Conservation (phyloP, 495 filamentous ascomycete species). For the Letharia lupina region DNA sequence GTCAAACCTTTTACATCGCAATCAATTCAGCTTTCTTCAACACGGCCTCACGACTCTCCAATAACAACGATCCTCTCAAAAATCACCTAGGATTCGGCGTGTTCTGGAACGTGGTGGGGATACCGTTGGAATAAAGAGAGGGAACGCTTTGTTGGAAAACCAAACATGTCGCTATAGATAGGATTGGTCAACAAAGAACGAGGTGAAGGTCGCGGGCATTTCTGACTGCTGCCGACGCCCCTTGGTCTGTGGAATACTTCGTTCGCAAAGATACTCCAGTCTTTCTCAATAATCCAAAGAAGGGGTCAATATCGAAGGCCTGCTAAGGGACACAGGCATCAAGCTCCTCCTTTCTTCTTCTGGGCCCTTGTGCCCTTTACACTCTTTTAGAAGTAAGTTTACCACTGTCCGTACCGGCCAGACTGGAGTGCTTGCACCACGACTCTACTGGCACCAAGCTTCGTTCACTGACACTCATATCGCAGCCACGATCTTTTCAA, state of each 20-base stretch:
- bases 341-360: constrained; percentile 17
- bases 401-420: neutral
- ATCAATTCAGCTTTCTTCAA: neutral
- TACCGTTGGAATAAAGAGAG: constrained; percentile 5
- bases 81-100: neutral
- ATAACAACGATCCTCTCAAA: neutral
- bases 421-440: neutral
- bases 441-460: neutral
- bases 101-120: constrained; percentile 6
- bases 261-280: constrained; percentile 1
- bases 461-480: constrained; percentile 12
- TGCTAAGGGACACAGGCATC: constrained; percentile 24
- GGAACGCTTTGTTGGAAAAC: constrained; percentile 18
- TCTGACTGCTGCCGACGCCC: neutral
- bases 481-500: constrained; percentile 48
- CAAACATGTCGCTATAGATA: constrained; percentile 13
- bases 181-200: constrained; percentile 10
- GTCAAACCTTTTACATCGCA: constrained; percentile 9
- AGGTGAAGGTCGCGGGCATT: constrained; percentile 7
- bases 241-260: constrained; percentile 9
- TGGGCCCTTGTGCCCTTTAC: constrained; percentile 25
- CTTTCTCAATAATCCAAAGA: constrained; percentile 2
- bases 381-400: constrained; percentile 26
- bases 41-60: neutral
- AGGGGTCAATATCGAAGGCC: constrained; percentile 18